Percentiles rank a stretch among this genome's conserved stretches.
phyloP scores from a whole-genome alignment of 148 eudicot genomes.

The Rhododendron ovatum region DNA sequence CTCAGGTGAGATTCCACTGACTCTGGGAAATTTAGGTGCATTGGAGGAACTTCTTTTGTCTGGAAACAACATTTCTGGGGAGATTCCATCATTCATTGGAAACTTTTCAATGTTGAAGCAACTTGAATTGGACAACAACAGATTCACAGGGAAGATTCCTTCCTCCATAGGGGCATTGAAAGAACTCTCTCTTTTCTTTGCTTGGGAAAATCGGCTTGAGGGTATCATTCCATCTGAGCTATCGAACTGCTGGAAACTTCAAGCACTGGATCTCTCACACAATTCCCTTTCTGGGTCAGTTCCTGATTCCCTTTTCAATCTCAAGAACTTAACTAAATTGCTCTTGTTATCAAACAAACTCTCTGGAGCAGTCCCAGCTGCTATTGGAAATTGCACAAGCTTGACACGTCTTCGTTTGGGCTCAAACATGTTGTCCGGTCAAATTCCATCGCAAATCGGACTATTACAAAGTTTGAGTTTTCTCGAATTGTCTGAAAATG shows the following conservation, averaged over 20 bases:
- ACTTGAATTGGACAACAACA: constrained; percentile 34
- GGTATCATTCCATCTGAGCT: constrained; percentile 33
- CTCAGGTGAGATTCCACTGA: constrained; percentile 22
- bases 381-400: constrained; percentile 32
- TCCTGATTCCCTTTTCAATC: constrained; percentile 23
- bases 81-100: constrained; percentile 26
- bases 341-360: constrained; percentile 31
- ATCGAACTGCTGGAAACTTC: constrained; percentile 28
- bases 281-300: constrained; percentile 30
- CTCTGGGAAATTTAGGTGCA: constrained; percentile 14
- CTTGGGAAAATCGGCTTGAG: constrained; percentile 34
- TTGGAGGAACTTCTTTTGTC: constrained; percentile 35
- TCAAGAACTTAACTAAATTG: constrained; percentile 28
- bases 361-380: constrained; percentile 26
- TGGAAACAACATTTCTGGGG: constrained; percentile 23
- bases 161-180: constrained; percentile 21
- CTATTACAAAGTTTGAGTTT: constrained; percentile 21
- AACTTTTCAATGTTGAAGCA: constrained; percentile 26
- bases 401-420: constrained; percentile 28
- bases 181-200: constrained; percentile 32
- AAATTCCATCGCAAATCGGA: constrained; percentile 28
- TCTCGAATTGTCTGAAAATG: constrained; percentile 37
- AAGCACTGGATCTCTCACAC: constrained; percentile 30
- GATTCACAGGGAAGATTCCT: constrained; percentile 30
- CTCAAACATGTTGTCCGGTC: constrained; percentile 24